Evolutionary conservation across 2,329 filamentous ascomycete genomes (phyloP), one percentile per base, ranked within the genome.

Genomic region (Zymoseptoria brevis): DNA sequence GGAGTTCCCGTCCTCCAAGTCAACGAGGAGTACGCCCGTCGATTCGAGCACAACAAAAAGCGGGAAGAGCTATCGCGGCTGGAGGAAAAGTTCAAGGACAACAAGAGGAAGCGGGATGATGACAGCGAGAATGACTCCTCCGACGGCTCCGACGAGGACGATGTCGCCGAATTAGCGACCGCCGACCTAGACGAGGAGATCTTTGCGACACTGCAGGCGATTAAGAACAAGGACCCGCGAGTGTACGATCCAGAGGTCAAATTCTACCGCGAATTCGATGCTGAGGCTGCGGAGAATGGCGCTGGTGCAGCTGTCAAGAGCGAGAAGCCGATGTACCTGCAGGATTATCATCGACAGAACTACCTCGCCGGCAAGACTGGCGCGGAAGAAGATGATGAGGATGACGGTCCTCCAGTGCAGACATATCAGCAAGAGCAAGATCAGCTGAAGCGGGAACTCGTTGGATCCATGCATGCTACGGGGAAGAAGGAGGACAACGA

Each of bases 1-100:
- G 68, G 66, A 21, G 60, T 56, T 19, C 56, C 51, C 19, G 60
- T 62, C 55, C 68, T 97, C 73, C 91, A 88, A 72, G 87, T 99
- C 75, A 97, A 99, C 75, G 81, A 91, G 72, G 90, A 95, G 56
- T 99, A 87, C 74, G 94, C 94, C 50, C 85, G 83, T 66, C 83
- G 90, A 49, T 97, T 96, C 68, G 94, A 99, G 74, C 83, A 97
- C 77, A 99, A 99, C 77, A 96, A 97, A 79, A 96, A 96, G 78
- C 84, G 93, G 59, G 92, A 96, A 72, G 94, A 99, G 73, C 78
- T 85, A 64, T 87, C 91, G 16, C 81, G 83, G 70, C 74, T 97
- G 71, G 91, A 97, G 75, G 89, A 96, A 69, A 97, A 96, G 75
- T 67, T 52, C 19, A 26, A 24, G 3, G 51, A 55, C 8, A 59